These are phyloP conservation scores for Metschnikowia similis DNA, from an alignment of 805 yeast species.

Conservation along the genomic window DNA sequence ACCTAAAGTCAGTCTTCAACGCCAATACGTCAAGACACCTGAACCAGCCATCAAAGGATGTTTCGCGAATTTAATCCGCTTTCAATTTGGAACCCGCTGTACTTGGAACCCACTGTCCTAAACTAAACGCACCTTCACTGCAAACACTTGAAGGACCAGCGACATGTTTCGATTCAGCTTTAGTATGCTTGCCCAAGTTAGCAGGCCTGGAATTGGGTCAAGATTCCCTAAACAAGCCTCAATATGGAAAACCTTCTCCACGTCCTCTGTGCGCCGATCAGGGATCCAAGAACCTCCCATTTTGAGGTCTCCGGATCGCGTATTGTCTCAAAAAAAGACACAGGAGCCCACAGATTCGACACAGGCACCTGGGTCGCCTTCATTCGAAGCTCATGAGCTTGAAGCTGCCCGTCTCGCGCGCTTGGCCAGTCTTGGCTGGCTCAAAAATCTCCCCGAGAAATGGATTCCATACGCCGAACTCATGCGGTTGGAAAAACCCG, in stretches of 20 bases:
- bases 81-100: background rate
- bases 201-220: background rate
- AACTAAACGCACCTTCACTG: background rate
- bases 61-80: too few relatives aligned
- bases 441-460: conserved; percentile 61
- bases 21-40: too few relatives aligned
- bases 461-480: conserved; percentile 89
- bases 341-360: too few relatives aligned
- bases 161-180: background rate
- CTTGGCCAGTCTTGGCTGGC: conserved; percentile 38
- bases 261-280: background rate
- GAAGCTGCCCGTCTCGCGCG: conserved; percentile 52
- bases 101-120: background rate
- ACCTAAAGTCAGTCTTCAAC: too few relatives aligned
- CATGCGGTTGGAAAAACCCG: conserved; percentile 90
- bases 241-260: background rate
- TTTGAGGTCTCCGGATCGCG: background rate
- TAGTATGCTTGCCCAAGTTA: background rate
- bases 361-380: background rate
- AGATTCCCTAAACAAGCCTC: background rate
- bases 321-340: background rate
- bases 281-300: conserved; percentile 13
- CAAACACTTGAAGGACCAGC: background rate
- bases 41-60: too few relatives aligned
- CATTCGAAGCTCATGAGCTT: conserved; percentile 31